Conservation (phyloP, 2,329 filamentous ascomycete genomes). For the Xylaria sp. region DNA sequence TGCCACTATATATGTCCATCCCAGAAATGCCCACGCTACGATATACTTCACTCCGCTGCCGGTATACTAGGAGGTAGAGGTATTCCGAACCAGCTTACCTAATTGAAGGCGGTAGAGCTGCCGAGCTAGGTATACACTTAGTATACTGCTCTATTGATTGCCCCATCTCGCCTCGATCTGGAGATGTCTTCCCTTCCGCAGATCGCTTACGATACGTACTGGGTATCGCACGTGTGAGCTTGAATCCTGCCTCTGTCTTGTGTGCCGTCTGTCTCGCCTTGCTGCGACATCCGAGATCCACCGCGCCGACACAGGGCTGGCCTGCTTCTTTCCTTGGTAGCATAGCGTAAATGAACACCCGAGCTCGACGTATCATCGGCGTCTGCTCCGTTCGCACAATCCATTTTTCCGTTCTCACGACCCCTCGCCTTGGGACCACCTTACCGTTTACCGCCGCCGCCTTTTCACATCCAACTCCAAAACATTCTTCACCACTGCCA, state of each 20-base stretch:
- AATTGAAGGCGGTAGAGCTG: not conserved
- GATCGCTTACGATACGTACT: not conserved
- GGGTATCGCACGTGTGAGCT: not conserved
- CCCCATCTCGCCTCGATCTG: constrained; percentile 1
- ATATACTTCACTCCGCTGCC: not conserved
- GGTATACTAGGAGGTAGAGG: not conserved
- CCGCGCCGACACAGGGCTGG: constrained; percentile 7
- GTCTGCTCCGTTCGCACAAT: constrained; percentile 33
- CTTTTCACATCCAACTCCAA: not conserved
- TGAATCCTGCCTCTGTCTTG: not conserved
- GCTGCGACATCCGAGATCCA: constrained; percentile 17
- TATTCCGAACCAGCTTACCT: not conserved
- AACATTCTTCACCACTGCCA: not conserved
- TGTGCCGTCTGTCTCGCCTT: not conserved
- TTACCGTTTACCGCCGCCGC: constrained; percentile 12
- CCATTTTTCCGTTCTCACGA: constrained; percentile 32
- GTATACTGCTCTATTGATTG: not conserved
- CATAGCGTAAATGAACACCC: constrained; percentile 33
- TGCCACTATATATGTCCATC: not conserved
- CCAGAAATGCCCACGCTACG: not conserved
- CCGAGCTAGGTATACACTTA: not conserved
- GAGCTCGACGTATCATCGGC: constrained; percentile 29
- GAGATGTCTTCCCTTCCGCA: not conserved
- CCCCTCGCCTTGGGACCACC: constrained; percentile 31
- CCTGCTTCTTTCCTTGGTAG: not conserved